phyloP scores from a whole-genome alignment of 495 filamentous ascomycete genomes.

The Neurospora cerealis region DNA sequence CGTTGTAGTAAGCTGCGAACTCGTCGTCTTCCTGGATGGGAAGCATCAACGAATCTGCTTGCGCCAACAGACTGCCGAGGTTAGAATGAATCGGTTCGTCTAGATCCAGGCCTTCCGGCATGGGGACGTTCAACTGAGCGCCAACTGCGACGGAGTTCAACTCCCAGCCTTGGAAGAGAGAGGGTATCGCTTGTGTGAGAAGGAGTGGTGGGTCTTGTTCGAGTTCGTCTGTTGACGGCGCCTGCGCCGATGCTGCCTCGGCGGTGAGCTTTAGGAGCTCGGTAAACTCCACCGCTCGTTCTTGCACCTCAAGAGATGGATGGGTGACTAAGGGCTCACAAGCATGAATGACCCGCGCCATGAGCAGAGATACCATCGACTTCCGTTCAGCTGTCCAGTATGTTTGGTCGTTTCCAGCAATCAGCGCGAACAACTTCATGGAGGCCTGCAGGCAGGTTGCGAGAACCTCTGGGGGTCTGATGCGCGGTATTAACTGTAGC shows the following conservation, averaged over 20 bases:
- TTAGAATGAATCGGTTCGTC: slow-evolving; percentile 74
- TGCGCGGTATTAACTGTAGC: slow-evolving; percentile 53
- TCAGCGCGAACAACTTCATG: slow-evolving; percentile 68
- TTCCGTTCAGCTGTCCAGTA: slow-evolving; percentile 57
- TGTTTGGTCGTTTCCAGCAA: slow-evolving; percentile 45
- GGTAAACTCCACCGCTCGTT: slow-evolving; percentile 82
- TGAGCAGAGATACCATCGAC: slow-evolving; percentile 59
- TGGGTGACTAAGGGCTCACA: slow-evolving; percentile 68
- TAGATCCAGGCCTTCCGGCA: slow-evolving; percentile 63
- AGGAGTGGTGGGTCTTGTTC: slow-evolving; percentile 63
- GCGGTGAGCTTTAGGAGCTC: slow-evolving; percentile 77
- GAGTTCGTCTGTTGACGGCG: slow-evolving; percentile 39
- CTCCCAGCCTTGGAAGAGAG: slow-evolving; percentile 73
- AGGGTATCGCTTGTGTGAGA: slow-evolving; percentile 78
- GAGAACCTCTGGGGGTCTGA: slow-evolving; percentile 48
- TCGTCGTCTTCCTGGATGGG: slow-evolving; percentile 48
- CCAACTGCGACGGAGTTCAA: slow-evolving; percentile 79
- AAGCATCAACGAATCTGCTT: slow-evolving; percentile 44
- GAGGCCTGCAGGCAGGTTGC: slow-evolving; percentile 76
- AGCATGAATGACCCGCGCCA: slow-evolving; percentile 70
- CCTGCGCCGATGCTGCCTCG: slow-evolving; percentile 64
- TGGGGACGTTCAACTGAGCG: slow-evolving; percentile 79
- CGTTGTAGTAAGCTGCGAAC: slow-evolving; percentile 67
- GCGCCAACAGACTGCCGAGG: slow-evolving; percentile 51
- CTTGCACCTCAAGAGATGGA: slow-evolving; percentile 89